Percentiles rank a stretch among this genome's conserved stretches.
Conservation (phyloP, 352 stramenopile species). For the Phytophthora kernoviae region DNA sequence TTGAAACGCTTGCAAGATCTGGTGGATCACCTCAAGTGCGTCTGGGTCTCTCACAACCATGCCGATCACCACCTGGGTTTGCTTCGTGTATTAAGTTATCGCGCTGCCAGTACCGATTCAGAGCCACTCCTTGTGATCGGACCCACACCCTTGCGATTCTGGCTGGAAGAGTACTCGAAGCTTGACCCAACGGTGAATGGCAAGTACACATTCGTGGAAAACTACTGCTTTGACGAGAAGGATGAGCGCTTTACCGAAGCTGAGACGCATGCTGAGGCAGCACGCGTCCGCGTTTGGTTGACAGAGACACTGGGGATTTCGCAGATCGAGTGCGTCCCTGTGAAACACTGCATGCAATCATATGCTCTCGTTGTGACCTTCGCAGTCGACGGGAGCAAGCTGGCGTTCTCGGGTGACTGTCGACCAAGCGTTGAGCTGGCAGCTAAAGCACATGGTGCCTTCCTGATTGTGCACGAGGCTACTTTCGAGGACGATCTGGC, state of each 20-base stretch:
- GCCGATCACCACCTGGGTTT: conserved; percentile 97
- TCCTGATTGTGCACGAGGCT: conserved; percentile 97
- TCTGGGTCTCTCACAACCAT: conserved; percentile 98
- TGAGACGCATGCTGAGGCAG: conserved; percentile 33
- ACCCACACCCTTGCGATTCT: conserved; percentile 86
- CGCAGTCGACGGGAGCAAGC: conserved; percentile 61
- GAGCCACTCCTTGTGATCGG: conserved; percentile 92
- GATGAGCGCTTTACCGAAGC: conserved; percentile 31
- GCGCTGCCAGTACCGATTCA: conserved; percentile 35
- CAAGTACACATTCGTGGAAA: conserved; percentile 91
- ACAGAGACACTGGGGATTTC: conserved; percentile 46
- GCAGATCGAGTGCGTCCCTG: conserved; percentile 66
- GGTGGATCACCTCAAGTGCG: conserved; percentile 81
- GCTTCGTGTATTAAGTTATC: conserved; percentile 87
- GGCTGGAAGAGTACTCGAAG: conserved; percentile 91
- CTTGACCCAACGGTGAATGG: conserved; percentile 77
- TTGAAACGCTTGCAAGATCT: conserved; percentile 46
- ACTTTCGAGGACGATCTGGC: conserved; percentile 97
- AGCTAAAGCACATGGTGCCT: conserved; percentile 55
- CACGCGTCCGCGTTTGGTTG: conserved; percentile 48
- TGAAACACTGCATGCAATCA: conserved; percentile 91
- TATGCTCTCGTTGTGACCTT: conserved; percentile 91
- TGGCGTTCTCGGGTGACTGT: conserved; percentile 96
- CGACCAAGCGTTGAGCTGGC: conserved; percentile 83
- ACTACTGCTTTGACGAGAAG: conserved; percentile 82